Evolutionary conservation across 306 rosid species (phyloP).

Genomic region (Begonia masoniana): DNA sequence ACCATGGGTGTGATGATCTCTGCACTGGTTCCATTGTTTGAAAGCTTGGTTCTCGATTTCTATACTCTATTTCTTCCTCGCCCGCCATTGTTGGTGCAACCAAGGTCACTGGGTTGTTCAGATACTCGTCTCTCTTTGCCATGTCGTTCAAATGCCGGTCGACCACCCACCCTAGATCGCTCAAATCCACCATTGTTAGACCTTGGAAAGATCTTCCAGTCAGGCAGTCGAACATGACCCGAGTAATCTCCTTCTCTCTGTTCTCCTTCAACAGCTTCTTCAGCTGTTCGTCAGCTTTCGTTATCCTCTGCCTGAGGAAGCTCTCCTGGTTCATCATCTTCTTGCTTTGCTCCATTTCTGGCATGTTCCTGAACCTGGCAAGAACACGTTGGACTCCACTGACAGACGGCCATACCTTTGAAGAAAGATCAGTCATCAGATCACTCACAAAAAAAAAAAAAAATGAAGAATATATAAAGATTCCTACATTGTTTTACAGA

Average conservation of each 20-base stretch:
- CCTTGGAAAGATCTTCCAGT: not conserved
- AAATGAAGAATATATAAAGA: too few relatives aligned
- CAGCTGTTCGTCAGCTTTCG: conserved; percentile 17
- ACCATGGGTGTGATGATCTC: conserved; percentile 8
- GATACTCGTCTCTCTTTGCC: conserved; percentile 1
- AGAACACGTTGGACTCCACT: conserved; percentile 5
- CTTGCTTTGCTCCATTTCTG: conserved; percentile 23
- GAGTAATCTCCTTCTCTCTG: conserved; percentile 17
- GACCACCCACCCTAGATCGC: conserved; percentile 15
- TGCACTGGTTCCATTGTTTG: not conserved
- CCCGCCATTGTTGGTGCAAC: not conserved
- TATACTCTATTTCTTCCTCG: not conserved
- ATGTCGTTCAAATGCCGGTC: conserved; percentile 14
- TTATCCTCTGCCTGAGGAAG: conserved; percentile 20
- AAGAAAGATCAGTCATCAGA: too few relatives aligned
- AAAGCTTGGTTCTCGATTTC: not conserved
- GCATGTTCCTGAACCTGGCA: conserved; percentile 10
- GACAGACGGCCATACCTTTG: conserved; percentile 18
- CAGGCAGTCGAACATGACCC: conserved; percentile 16
- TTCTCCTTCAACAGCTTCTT: conserved; percentile 16
- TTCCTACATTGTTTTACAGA: too few relatives aligned
- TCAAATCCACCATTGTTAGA: conserved; percentile 14
- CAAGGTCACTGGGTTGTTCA: not conserved
- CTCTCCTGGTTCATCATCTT: conserved; percentile 26
- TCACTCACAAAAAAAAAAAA: too few relatives aligned